A percentile compares a stretch with the other conserved stretches of the same genome.
Conservation (phyloP, 768 basidiomycete species). For the Trametes maxima region DNA sequence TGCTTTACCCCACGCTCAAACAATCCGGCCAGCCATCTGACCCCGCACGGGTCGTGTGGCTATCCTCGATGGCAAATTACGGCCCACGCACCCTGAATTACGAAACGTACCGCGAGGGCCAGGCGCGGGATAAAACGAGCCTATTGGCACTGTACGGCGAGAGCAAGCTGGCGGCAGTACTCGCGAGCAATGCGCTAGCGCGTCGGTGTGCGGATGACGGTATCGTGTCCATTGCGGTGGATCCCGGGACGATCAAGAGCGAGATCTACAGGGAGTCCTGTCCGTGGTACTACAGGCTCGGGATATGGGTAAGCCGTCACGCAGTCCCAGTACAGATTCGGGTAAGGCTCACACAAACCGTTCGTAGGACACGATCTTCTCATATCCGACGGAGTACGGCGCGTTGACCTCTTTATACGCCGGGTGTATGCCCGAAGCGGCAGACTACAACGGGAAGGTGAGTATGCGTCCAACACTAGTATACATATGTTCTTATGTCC, state of each 20-base stretch:
- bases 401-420: slow-evolving; percentile 49
- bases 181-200: slow-evolving; percentile 47
- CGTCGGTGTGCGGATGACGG: slow-evolving; percentile 43
- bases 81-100: slow-evolving; percentile 38
- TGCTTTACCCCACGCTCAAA: slow-evolving; percentile 50
- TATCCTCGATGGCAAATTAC: slow-evolving; percentile 42
- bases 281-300: too few relatives aligned
- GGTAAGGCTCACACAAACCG: background rate
- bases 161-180: slow-evolving; percentile 47
- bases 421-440: slow-evolving; percentile 43
- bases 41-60: slow-evolving; percentile 51
- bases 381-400: slow-evolving; percentile 36
- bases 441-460: slow-evolving; percentile 45
- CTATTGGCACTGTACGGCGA: slow-evolving; percentile 26
- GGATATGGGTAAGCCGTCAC: too few relatives aligned
- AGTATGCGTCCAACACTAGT: background rate
- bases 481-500: too few relatives aligned
- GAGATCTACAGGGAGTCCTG: slow-evolving; percentile 25
- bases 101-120: slow-evolving; percentile 36
- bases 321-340: too few relatives aligned
- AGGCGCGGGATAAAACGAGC: slow-evolving; percentile 19
- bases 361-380: slow-evolving; percentile 21
- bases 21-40: slow-evolving; percentile 41
- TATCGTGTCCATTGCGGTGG: slow-evolving; percentile 47
- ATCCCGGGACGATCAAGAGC: slow-evolving; percentile 43